Conservation (phyloP, 2,329 filamentous ascomycete genomes). For the Cryphonectria radicalis region DNA sequence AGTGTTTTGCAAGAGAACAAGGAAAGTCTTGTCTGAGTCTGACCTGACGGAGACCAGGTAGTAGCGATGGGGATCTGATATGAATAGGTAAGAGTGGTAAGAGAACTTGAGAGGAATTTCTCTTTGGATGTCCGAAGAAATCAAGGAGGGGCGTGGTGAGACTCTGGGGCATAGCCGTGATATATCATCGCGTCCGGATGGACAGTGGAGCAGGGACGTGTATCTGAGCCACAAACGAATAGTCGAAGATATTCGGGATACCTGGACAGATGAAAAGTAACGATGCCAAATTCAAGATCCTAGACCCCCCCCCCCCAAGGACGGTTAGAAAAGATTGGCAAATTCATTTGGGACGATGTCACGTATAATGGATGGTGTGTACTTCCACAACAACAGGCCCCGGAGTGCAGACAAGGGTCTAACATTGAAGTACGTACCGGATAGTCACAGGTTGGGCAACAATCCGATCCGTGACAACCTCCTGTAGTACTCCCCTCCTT, state of each 20-base stretch:
- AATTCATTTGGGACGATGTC: constrained; percentile 10
- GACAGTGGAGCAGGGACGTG: constrained; percentile 12
- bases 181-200: constrained; percentile 26
- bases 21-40: background rate
- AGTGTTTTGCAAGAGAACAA: background rate
- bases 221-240: constrained; percentile 20
- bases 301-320: background rate
- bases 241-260: constrained; percentile 20
- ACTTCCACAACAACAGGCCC: constrained; percentile 13
- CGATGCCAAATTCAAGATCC: constrained; percentile 24
- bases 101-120: background rate
- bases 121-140: constrained; percentile 14
- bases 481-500: constrained; percentile 8
- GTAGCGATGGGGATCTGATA: background rate
- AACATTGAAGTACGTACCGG: constrained; percentile 17
- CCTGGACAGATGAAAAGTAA: constrained; percentile 19
- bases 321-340: constrained; percentile 25
- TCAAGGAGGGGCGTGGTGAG: constrained; percentile 26
- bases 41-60: background rate
- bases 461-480: constrained; percentile 1
- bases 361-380: constrained; percentile 24
- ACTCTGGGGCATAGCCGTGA: constrained; percentile 23
- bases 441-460: constrained; percentile 19
- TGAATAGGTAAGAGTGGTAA: background rate
- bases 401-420: constrained; percentile 11